phyloP scores from a whole-genome alignment of 2,329 filamentous ascomycete species.

The Stylonectria norvegica region DNA sequence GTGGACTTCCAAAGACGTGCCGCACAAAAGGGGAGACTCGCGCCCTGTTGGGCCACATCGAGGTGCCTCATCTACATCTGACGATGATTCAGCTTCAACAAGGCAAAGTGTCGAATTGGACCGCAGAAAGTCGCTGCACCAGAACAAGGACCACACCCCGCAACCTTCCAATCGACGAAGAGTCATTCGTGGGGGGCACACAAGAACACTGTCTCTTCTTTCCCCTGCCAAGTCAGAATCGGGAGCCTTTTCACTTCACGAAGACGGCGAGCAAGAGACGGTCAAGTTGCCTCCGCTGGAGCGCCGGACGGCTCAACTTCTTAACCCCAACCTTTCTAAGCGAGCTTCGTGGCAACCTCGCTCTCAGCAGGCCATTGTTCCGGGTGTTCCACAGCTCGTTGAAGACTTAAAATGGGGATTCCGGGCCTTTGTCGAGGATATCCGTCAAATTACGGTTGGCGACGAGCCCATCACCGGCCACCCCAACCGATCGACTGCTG shows the following conservation, averaged over 20 bases:
- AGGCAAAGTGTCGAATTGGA: constrained; percentile 62
- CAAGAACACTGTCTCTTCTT: constrained; percentile 71
- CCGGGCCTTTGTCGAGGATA: constrained; percentile 92
- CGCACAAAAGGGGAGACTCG: constrained; percentile 69
- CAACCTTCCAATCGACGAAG: constrained; percentile 48
- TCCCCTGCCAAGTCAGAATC: constrained; percentile 58
- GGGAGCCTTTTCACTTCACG: constrained; percentile 42
- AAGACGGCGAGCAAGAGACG: constrained; percentile 34
- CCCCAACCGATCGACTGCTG: constrained; percentile 19
- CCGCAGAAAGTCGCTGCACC: constrained; percentile 65
- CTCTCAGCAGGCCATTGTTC: constrained; percentile 39
- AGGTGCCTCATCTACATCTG: constrained; percentile 23
- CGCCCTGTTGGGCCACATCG: too few species aligned
- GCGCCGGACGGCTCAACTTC: constrained; percentile 33
- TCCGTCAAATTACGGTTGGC: constrained; percentile 91
- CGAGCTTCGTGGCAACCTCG: constrained; percentile 60
- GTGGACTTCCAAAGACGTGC: constrained; percentile 74
- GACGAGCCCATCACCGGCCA: constrained; percentile 75
- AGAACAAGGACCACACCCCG: constrained; percentile 41
- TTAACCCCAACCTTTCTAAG: constrained; percentile 45
- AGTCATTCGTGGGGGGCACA: constrained; percentile 65
- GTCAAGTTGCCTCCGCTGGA: constrained; percentile 28
- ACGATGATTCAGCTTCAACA: constrained; percentile 32
- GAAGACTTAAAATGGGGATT: constrained; percentile 86
- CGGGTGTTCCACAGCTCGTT: constrained; percentile 70